Evolutionary conservation across 148 eudicot species (phyloP), one percentile per base, ranked within the genome.

Genomic region (Hydrangea macrophylla): DNA sequence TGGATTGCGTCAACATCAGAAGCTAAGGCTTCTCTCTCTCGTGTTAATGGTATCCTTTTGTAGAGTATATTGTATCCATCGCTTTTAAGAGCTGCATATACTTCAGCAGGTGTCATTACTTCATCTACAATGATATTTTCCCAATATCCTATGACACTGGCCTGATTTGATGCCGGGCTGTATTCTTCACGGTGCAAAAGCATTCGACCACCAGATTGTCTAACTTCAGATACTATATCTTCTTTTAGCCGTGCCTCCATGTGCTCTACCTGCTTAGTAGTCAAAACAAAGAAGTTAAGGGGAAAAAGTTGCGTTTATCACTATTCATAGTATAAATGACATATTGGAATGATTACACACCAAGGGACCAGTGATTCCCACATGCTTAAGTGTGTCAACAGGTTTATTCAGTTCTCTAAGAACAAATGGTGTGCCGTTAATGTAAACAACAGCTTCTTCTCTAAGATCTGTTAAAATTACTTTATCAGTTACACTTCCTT

Each of bases 181-280:
- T 74, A 90, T 73, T 92, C 98, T 81, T 92, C 98, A 56, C 96
- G 88, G 74, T 92, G 98, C 76, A 92, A 84, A 87, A 92, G 98
- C 98, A 92, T 90, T 58, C 98, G 86, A 58, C 96, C 96, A 75
- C 93, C 90, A 73, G 91, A 86, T 60, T 81, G 81, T 71, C 79
- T 79, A 56, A 92, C 80, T 76, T 92, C 98, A 24, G 86, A 74
- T 82, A 90, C 71, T 81, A 92, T 89, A 84, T 92, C 98, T 81
- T 92, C 96, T 79, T 88, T 92, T 27, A 92, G 75, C 33, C 98
- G 90, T 67, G 81, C 85, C 75, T 92, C 98, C 98, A 92, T 84
- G 69, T 92, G 86, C 75, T 87, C 98, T 72, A 92, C 97, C 97
- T 92, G 79, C 70, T 63, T 62, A 64, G 56, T 69, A 62, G 57